Base-by-base conservation (phyloP, 805 yeast genomes). In the Candida suzukii region DNA sequence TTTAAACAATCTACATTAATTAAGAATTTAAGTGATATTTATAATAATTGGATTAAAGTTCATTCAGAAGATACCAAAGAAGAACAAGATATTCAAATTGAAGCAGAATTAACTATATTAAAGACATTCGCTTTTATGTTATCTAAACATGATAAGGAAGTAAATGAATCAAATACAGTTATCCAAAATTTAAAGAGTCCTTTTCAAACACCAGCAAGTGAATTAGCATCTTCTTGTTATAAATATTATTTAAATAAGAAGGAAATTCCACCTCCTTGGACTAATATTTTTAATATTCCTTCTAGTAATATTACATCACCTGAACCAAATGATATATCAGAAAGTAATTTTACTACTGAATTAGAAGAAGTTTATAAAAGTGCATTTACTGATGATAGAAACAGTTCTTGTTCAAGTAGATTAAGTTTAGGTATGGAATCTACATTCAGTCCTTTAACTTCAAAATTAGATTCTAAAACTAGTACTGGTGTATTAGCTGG, bases 231-330 rank as follows among this genome's bases (percentile, higher is more conserved):
- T 11, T 38, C 44, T 7, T 48, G 52, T 30, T 51, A 47, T 31
- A 47, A 41, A 25, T 51, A 37, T 38, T 51, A 45, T 30, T 36
- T 51, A n/a, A 36, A 37, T 8, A 44, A 37, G 18, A 42, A 45
- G 27, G 38, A 40, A 24, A 9, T 33, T 3, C 37, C 36, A 27
- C 52, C 51, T 2, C 42, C 43, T 7, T 51, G 52, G 51, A 43
- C 47, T n/a, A 43, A 44, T 22, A 45, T 48, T 12, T 50, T 50
- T 28, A 47, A 50, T 16, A 14, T 39, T 4, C 31, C 37, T 10
- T 32, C 47, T 13, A 37, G 20, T 18, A n/a, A n/a, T n/a, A n/a
- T n/a, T n/a, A n/a, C n/a, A n/a, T n/a, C n/a, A n/a, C n/a, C n/a
- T n/a, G n/a, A n/a, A n/a, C n/a, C n/a, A n/a, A n/a, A n/a, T n/a